Conservation (phyloP, 2,329 filamentous ascomycete species). For the Chrysoporthe deuterocubensis region DNA sequence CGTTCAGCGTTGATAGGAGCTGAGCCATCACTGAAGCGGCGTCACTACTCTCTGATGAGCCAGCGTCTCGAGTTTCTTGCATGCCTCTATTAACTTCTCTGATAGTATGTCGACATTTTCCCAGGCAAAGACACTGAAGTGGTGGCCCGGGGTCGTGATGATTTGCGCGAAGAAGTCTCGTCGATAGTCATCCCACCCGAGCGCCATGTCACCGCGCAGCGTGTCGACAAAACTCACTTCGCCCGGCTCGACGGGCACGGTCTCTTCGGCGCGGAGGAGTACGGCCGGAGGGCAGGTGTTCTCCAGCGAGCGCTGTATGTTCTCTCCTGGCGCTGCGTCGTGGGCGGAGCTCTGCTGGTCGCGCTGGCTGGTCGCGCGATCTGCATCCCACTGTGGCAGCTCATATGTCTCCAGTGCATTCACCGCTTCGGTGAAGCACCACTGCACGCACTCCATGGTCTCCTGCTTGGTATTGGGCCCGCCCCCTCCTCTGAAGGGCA, state of each 20-base stretch:
- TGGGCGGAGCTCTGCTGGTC: background rate
- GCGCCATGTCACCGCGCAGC: constrained; percentile 43
- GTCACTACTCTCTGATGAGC: background rate
- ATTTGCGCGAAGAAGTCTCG: constrained; percentile 48
- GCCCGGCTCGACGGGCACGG: constrained; percentile 40
- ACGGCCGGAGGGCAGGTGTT: constrained; percentile 43
- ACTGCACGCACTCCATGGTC: constrained; percentile 37
- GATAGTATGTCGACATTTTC: constrained; percentile 35
- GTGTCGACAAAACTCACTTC: constrained; percentile 46
- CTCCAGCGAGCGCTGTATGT: background rate
- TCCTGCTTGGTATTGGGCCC: constrained; percentile 34
- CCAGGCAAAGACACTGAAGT: constrained; percentile 52
- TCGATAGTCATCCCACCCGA: constrained; percentile 57
- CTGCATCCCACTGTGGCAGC: constrained; percentile 43
- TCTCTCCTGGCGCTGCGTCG: background rate
- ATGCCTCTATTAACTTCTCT: constrained; percentile 35
- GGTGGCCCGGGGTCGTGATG: constrained; percentile 55
- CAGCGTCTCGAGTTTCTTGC: constrained; percentile 32
- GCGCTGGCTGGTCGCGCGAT: constrained; percentile 1
- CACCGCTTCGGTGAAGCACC: constrained; percentile 48
- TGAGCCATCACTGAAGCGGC: too few species aligned
- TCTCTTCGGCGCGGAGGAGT: constrained; percentile 50
- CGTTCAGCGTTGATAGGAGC: too few species aligned
- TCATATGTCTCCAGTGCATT: constrained; percentile 47
- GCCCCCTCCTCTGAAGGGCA: constrained; percentile 36